Conservation (phyloP, 2,329 filamentous ascomycete genomes). For the Diplodia scrobiculata region DNA sequence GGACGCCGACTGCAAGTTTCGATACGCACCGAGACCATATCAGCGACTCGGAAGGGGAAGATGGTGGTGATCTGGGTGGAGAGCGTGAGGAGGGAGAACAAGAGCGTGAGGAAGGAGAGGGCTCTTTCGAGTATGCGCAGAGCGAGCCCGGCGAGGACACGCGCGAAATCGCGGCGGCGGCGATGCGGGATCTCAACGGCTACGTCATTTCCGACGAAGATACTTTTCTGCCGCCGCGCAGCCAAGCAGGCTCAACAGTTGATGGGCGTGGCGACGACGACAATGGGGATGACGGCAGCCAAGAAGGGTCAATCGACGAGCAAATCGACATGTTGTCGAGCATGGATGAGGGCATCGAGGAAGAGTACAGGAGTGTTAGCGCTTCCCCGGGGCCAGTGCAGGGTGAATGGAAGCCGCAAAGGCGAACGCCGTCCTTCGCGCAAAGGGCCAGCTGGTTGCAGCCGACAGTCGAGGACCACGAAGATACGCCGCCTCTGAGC, state of each 20-base stretch:
- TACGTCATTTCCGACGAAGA: constrained; percentile 29
- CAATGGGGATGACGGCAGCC: neutral
- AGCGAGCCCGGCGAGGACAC: constrained; percentile 10
- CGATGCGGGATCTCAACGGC: constrained; percentile 27
- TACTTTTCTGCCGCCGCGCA: neutral
- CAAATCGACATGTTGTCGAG: constrained; percentile 27
- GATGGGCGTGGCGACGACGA: neutral
- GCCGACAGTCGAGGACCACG: constrained; percentile 28
- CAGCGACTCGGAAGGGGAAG: constrained; percentile 6
- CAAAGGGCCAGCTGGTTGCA: constrained; percentile 20
- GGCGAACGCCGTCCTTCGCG: neutral
- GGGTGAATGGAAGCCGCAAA: neutral
- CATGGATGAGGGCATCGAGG: constrained; percentile 28
- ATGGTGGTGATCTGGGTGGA: neutral
- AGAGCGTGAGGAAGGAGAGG: constrained; percentile 8
- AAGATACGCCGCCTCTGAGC: constrained; percentile 20
- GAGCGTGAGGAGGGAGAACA: neutral
- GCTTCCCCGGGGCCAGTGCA: constrained; percentile 12
- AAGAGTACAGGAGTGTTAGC: neutral
- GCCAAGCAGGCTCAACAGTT: neutral
- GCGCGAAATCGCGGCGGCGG: constrained; percentile 1
- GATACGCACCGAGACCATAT: constrained; percentile 10
- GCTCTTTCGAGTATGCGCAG: constrained; percentile 14
- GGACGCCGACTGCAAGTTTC: neutral
- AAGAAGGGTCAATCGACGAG: constrained; percentile 22